Base-by-base conservation (phyloP, 768 basidiomycete genomes). In the Lactarius tabidus region DNA sequence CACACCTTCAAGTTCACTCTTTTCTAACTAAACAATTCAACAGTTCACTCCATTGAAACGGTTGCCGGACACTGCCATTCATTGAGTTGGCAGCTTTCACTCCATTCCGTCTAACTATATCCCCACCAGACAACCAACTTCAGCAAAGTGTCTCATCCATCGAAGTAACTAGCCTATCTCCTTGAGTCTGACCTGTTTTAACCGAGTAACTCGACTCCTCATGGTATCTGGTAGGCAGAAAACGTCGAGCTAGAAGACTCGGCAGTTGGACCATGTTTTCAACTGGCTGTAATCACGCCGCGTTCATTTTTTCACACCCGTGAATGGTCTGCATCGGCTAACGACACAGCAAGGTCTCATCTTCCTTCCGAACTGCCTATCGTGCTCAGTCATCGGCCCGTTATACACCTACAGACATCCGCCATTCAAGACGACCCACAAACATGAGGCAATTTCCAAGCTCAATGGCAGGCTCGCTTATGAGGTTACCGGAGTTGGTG, bases 361-460 rank as follows among this genome's bases (percentile, higher is more conserved):
- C 23, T 26, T 48, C 1, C n/a, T 10, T 48, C 45, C 23, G n/a
- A 26, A 23, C 5, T 48, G 45, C 45, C 45, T 33, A 26, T 28
- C 48, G 6, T 6, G 26, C 26, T 87, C 67, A 72, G 77, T n/a
- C 79, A 77, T 3, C 90, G 85, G 80, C 59, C 86, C 45, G 66
- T 75, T 8, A 75, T 84, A 26, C 69, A 90, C 39, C 41, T 79
- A 87, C 45, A 76, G 75, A 5, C 84, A 90, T 70, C 86, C 86
- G 0, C 78, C 80, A 7, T 88, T 91, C 78, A 84, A 81, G 70
- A 73, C 76, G 15, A 91, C 90, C 0, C 87, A 87, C 72, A 89
- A 88, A 73, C 41, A 82, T 83, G 1, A 84, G 87, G 28, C 75
- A 85, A 45, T 72, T 89, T 59, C 28, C 43, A 17, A 33, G 8